Percentiles rank a stretch among this genome's conserved stretches.
Conservation (phyloP, 257 asterid species). For the Nicotiana undulata region DNA sequence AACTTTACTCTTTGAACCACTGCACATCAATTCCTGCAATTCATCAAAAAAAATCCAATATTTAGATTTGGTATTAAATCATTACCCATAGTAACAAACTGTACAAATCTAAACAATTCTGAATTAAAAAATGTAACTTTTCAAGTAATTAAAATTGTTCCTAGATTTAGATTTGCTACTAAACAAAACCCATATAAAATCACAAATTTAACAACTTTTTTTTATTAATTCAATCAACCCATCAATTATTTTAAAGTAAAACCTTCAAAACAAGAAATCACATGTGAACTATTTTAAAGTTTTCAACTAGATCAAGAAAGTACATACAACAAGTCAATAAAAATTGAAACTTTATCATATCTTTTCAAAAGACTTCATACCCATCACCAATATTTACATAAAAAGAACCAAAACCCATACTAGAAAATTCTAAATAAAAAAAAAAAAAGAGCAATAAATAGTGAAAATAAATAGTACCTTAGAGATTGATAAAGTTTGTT, state of each 20-base stretch:
- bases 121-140: neutral
- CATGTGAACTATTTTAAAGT: neutral
- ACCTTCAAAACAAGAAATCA: conserved; percentile 4
- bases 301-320: conserved; percentile 8
- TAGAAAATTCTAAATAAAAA: neutral
- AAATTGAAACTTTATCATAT: neutral
- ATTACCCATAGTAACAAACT: neutral
- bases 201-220: neutral
- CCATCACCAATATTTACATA: neutral
- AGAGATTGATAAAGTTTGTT: neutral
- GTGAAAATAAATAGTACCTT: neutral
- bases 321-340: neutral
- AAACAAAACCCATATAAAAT: neutral
- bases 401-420: neutral
- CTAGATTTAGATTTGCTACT: conserved; percentile 8
- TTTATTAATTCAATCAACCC: neutral
- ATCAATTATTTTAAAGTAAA: neutral
- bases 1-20: conserved; percentile 32
- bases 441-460: neutral
- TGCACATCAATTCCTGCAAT: conserved; percentile 44
- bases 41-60: neutral
- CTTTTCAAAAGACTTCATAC: neutral
- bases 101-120: neutral
- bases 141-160: neutral
- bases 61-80: conserved; percentile 10